A percentile compares a stretch with the other conserved stretches of the same genome.
Conservation (phyloP, 2,329 filamentous ascomycete species). For the Blastomyces percursus region DNA sequence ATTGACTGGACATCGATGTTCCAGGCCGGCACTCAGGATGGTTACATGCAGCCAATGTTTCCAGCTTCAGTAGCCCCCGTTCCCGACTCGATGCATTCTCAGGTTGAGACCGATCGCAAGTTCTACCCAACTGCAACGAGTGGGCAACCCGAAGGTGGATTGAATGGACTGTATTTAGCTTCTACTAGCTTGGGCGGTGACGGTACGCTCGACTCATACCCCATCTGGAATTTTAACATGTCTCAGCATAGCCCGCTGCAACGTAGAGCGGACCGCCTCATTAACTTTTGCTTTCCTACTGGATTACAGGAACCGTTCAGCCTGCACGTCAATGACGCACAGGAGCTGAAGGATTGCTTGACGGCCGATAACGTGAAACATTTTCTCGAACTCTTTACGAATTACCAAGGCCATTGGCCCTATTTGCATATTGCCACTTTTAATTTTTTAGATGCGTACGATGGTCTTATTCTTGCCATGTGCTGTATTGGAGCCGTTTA, state of each 20-base stretch:
- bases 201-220: conserved; percentile 37
- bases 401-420: conserved; percentile 64
- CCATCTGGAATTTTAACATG: conserved; percentile 34
- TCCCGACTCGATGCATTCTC: conserved; percentile 59
- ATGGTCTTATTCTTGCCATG: conserved; percentile 57
- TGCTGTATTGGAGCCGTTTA: conserved; percentile 66
- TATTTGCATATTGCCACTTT: conserved; percentile 63
- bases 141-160: conserved; percentile 30
- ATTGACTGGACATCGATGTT: conserved; percentile 72
- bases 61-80: conserved; percentile 56
- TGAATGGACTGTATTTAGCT: conserved; percentile 39
- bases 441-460: conserved; percentile 53
- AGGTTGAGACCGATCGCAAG: conserved; percentile 47
- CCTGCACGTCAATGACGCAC: conserved; percentile 40
- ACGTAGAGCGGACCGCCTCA: conserved; percentile 35
- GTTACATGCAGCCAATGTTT: conserved; percentile 52
- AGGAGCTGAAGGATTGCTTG: conserved; percentile 42
- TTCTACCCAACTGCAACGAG: conserved; percentile 40
- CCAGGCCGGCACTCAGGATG: conserved; percentile 58
- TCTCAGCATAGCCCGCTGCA: conserved; percentile 43
- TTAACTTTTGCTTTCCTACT: conserved; percentile 47
- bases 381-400: conserved; percentile 56
- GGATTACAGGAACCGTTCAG: conserved; percentile 48
- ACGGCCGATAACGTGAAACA: conserved; percentile 58
- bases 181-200: conserved; percentile 38